phyloP scores from a whole-genome alignment of 163 green algal species.

The Trebouxiophyceae sp. region DNA sequence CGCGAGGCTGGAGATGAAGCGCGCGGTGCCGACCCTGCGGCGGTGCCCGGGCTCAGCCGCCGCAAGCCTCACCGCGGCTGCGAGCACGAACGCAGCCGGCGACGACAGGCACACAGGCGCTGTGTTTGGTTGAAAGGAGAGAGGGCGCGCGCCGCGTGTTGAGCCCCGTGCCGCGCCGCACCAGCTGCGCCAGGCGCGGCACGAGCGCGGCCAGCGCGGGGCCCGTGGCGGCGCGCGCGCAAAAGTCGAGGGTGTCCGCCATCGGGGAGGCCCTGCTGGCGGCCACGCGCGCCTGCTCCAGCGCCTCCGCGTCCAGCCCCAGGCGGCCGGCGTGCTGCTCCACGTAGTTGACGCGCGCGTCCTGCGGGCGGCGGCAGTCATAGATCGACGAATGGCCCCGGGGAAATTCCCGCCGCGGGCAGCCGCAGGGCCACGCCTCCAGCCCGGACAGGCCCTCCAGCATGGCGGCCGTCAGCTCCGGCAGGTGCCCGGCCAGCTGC shows the following conservation, averaged over 20 bases:
- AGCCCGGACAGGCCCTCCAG: constrained; percentile 59
- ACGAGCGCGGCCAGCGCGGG: constrained; percentile 34
- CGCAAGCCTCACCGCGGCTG: too few relatives aligned
- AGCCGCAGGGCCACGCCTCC: constrained; percentile 12
- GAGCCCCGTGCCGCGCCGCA: constrained; percentile 66
- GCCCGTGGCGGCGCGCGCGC: constrained; percentile 22
- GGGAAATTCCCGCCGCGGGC: too few relatives aligned
- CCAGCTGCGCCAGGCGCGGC: constrained; percentile 37
- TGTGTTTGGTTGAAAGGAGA: too few relatives aligned
- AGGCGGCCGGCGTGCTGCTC: constrained; percentile 76
- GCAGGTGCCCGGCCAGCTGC: constrained; percentile 59
- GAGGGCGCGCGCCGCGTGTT: constrained; percentile 57
- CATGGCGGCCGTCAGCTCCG: constrained; percentile 60
- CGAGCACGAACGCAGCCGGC: too few relatives aligned
- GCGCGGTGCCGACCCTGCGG: constrained; percentile 60
- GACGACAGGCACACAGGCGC: constrained; percentile 13
- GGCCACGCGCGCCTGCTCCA: constrained; percentile 64
- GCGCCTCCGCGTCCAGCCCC: constrained; percentile 50
- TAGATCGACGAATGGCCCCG: too few relatives aligned
- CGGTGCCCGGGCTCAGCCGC: too few relatives aligned
- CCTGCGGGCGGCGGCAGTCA: too few relatives aligned
- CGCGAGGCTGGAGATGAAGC: constrained; percentile 57
- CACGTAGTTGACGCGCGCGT: constrained; percentile 79
- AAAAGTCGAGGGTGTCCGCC: constrained; percentile 70
- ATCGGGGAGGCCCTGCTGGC: constrained; percentile 40